Percentiles rank a stretch among this genome's conserved stretches.
phyloP scores from a whole-genome alignment of 2,329 filamentous ascomycete genomes.

The Penicillium sp. region DNA sequence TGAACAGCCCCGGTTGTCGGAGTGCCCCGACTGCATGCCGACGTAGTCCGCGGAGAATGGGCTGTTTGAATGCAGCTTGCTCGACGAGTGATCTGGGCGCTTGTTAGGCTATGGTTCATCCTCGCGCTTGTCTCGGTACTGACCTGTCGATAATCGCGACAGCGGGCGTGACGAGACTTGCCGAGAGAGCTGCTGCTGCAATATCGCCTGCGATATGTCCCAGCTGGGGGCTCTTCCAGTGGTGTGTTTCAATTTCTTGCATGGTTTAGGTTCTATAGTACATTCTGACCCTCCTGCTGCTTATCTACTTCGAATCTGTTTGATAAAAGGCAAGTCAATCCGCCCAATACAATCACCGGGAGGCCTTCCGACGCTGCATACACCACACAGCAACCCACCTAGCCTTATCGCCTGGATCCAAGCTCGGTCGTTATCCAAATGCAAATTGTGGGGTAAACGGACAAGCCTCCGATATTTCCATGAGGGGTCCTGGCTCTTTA shows the following conservation, averaged over 20 bases:
- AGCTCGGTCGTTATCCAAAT: neutral
- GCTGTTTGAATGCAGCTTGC: constrained; percentile 23
- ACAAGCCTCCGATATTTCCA: neutral
- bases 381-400: neutral
- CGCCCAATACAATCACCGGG: neutral
- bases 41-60: constrained; percentile 24
- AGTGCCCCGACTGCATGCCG: constrained; percentile 23
- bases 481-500: constrained; percentile 3
- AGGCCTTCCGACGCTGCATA: constrained; percentile 5
- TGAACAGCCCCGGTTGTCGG: constrained; percentile 26
- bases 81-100: constrained; percentile 27
- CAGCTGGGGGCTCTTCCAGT: constrained; percentile 11
- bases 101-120: neutral
- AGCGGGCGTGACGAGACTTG: constrained; percentile 27
- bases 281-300: neutral
- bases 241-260: constrained; percentile 7
- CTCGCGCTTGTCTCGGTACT: neutral
- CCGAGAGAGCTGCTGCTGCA: constrained; percentile 25
- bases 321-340: neutral
- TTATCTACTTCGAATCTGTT: constrained; percentile 4
- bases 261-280: constrained; percentile 4
- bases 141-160: constrained; percentile 33
- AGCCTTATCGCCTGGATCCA: neutral
- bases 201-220: constrained; percentile 26
- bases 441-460: constrained; percentile 8